Percentiles rank a stretch among this genome's conserved stretches.
Conservation (phyloP, 116 monocot species). For the Trichopus zeylanicus region DNA sequence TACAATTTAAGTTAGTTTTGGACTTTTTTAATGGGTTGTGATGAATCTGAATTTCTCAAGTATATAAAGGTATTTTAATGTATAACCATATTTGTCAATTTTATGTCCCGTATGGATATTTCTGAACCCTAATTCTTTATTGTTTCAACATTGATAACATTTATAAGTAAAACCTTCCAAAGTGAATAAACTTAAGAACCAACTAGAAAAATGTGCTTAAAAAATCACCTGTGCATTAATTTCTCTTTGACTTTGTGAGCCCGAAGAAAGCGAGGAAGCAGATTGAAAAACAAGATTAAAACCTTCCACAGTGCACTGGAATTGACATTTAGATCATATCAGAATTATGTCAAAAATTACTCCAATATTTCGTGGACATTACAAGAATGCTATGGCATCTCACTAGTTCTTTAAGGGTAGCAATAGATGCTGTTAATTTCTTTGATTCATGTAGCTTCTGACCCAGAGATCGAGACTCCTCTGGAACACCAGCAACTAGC, state of each 20-base stretch:
- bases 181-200: too few relatives aligned
- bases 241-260: constrained; percentile 34
- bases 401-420: constrained; percentile 79
- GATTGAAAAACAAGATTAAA: constrained; percentile 52
- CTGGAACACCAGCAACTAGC: constrained; percentile 30
- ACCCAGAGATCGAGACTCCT: constrained; percentile 21
- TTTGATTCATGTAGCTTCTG: constrained; percentile 28
- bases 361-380: too few relatives aligned
- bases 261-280: constrained; percentile 29
- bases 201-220: neutral
- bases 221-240: constrained; percentile 46
- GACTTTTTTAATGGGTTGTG: too few relatives aligned
- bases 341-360: neutral
- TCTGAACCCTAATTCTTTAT: too few relatives aligned
- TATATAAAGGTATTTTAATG: too few relatives aligned
- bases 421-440: constrained; percentile 24
- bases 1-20: too few relatives aligned
- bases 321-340: neutral
- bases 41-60: too few relatives aligned
- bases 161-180: too few relatives aligned
- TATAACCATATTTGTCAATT: too few relatives aligned
- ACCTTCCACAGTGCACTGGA: constrained; percentile 65
- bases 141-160: too few relatives aligned
- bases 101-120: too few relatives aligned
- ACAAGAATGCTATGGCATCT: constrained; percentile 3